Percentiles rank a stretch among this genome's conserved stretches.
These are phyloP conservation scores for Geotrichum aggregatum DNA, from an alignment of 1,139 yeast species.

Conservation along the genomic window DNA sequence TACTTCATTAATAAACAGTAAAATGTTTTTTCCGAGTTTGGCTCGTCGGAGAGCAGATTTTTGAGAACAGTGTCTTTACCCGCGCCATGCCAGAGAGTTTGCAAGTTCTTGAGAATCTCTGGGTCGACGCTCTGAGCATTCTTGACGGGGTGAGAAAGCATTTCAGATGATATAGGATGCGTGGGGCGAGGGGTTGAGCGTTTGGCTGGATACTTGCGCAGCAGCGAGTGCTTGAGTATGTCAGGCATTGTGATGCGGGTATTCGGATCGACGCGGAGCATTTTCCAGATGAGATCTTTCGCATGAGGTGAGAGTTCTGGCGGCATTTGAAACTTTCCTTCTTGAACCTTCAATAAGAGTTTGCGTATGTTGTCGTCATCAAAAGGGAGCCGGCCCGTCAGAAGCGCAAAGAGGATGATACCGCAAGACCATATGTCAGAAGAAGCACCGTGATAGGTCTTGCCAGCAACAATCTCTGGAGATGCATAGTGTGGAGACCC, in stretches of 20 bases:
- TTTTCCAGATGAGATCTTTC: conserved; percentile 72
- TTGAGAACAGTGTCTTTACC: conserved; percentile 56
- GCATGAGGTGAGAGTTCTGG: conserved; percentile 74
- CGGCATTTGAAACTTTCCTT: conserved; percentile 83
- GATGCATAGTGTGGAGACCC: conserved; percentile 98
- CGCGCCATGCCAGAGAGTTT: conserved; percentile 89
- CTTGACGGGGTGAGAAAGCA: conserved; percentile 43
- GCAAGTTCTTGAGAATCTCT: conserved; percentile 78
- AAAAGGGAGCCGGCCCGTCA: conserved; percentile 93
- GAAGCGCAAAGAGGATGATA: conserved; percentile 82
- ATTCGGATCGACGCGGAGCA: conserved; percentile 75
- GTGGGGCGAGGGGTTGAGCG: background rate
- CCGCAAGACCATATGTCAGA: conserved; percentile 99
- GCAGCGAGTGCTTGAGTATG: conserved; percentile 73
- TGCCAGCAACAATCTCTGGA: conserved; percentile 94
- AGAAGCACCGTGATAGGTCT: conserved; percentile 92
- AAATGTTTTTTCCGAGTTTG: conserved; percentile 83
- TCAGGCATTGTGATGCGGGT: conserved; percentile 70
- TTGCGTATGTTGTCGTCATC: conserved; percentile 93
- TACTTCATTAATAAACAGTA: conserved; percentile 78
- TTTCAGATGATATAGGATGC: conserved; percentile 5
- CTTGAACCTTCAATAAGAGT: conserved; percentile 80
- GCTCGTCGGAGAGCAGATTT: conserved; percentile 54
- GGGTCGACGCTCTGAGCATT: conserved; percentile 62
- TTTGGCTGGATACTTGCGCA: conserved; percentile 60